These are phyloP conservation scores for Ophiostoma sp. DNA, from an alignment of 2,329 filamentous ascomycete genomes.

Conservation along the genomic window DNA sequence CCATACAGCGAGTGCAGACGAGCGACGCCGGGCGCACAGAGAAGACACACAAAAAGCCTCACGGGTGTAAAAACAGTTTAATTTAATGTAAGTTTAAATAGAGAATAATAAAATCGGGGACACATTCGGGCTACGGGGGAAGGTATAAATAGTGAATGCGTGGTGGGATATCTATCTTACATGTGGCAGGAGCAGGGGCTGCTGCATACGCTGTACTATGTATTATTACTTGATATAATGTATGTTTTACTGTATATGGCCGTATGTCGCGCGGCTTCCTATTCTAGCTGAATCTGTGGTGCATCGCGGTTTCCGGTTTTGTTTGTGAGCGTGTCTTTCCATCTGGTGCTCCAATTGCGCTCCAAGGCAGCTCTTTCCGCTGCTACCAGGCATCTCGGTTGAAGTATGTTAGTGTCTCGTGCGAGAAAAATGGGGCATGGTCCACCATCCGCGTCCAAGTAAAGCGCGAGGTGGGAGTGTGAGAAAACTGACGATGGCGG, in stretches of 20 bases:
- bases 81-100: conserved; percentile 18
- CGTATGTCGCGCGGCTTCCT: not conserved
- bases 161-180: not conserved
- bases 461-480: not conserved
- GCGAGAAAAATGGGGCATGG: not conserved
- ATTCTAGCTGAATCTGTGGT: not conserved
- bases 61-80: conserved; percentile 18
- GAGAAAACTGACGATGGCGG: not conserved
- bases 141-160: conserved; percentile 4
- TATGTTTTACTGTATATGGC: too few species aligned
- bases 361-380: not conserved
- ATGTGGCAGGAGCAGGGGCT: not conserved
- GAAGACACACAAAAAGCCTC: conserved; percentile 20
- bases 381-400: not conserved
- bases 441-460: conserved; percentile 7
- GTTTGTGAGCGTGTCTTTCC: not conserved
- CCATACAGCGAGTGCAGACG: not conserved
- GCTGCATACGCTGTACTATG: not conserved
- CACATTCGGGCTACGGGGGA: conserved; percentile 18
- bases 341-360: not conserved
- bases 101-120: conserved; percentile 17
- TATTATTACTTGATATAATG: not conserved
- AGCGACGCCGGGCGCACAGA: not conserved
- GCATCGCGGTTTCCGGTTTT: not conserved
- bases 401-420: not conserved